Evolutionary conservation across 306 rosid species (phyloP), one percentile per base, ranked within the genome.

Genomic region (Corylus avellana): DNA sequence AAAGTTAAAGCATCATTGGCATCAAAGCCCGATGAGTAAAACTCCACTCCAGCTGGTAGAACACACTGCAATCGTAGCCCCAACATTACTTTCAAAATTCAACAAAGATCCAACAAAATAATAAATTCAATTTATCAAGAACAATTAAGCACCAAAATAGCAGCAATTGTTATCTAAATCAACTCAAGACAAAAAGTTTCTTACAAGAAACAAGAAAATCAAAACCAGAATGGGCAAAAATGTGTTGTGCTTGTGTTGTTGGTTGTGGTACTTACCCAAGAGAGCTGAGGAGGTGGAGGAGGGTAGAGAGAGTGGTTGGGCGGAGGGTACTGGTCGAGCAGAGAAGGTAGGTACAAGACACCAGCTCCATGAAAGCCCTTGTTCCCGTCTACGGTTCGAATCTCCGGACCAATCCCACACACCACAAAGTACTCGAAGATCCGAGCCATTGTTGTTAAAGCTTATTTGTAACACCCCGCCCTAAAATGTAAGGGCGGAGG

Each of bases 211-310:
- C 70, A 4, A 54, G 44, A 72, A 12, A 68, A 70, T 58, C 78
- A 50, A 13, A 61, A 61, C 70, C 64, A 73, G 12, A 51, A 73
- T 59, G 35, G 17, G 8, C 44, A 73, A 55, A 44, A 14, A 69
- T 53, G 70, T 22, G 54, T 49, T 12, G 39, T 3, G 44, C 14
- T 42, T 20, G 13, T 1, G 77, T 17, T n/a, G 73, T 59, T 57
- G 59, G 13, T 0, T 20, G 42, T 2, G 55, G 71, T 46, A 82
- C 90, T 91, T 86, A 93, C 98, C 18, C 91, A 91, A 57, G 98
- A 71, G 80, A 96, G 99, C 88, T 96, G 98, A 79, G 99, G 99
- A 7, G 99, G 99, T 9, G 98, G 98, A 80, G 98, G 94, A 86
- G 98, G 94, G 58, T 84, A 93, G 82, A 86, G 94, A 80, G 99